Base-by-base conservation (phyloP, 305 asterid species). In the Stenogyne calaminthoides region DNA sequence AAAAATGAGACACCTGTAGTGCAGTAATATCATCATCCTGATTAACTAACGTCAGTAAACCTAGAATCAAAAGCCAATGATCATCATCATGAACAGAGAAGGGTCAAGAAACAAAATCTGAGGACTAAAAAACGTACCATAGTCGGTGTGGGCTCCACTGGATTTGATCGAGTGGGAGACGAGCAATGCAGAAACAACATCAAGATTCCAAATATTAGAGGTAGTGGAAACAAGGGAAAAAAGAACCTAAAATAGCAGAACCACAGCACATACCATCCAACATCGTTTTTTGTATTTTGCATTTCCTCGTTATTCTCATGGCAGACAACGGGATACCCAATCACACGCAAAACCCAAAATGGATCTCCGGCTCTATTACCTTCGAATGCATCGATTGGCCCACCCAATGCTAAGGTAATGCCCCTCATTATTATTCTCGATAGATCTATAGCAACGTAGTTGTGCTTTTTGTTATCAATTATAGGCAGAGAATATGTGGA, bases 81-180 rank as follows among this genome's bases (percentile, higher is more conserved):
- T 7, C 19, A 27, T 49, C 37, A 64, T 18, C 19, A 68, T 56
- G 14, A 57, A 71, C 49, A 76, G 54, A n/a, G n/a, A 61, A 25
- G 54, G 57, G 37, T 63, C 9, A 36, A 20, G 25, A 4, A 25
- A 32, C 18, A 15, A 57, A 19, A 47, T 37, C n/a, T 4, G 5
- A 56, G 3, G 34, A 54, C 60, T 16, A 32, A 29, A 7, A 81
- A 72, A n/a, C 40, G 69, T 93, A 93, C 98, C 98, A 20, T 93
- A 91, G 79, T 91, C 98, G 0, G 98, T 89, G 83, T 93, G 98
- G 52, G 96, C 96, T 78, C 96, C 96, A 70, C 97, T 93, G 88
- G 69, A 78, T 67, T 75, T 66, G 74, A 80, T 70, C 74, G 54
- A 44, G 77, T 5, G 71, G 16, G 59, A 62, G 56, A 67, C 16